Base-by-base conservation (phyloP, 495 filamentous ascomycete species). In the Emericellopsis terricola region DNA sequence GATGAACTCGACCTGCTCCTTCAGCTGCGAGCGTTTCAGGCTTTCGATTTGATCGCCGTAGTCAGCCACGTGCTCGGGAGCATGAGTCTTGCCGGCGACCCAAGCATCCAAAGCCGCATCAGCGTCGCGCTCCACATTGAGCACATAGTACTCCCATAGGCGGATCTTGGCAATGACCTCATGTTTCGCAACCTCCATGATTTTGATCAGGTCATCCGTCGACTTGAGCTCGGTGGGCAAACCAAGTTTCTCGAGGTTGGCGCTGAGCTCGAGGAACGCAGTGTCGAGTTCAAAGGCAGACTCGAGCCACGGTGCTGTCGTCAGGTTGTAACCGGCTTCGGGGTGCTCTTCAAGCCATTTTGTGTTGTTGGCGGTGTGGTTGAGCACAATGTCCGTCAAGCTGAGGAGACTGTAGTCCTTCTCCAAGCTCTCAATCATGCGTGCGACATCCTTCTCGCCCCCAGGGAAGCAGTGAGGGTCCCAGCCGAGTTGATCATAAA, bases 351-450 rank as follows among this genome's bases (percentile, higher is more conserved):
- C 65, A 13, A 99, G 62, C 91, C 91, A 99, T 39, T 76, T 69
- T 55, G 79, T 94, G 53, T 96, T 94, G 53, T 94, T 66, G 2
- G 91, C 91, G 16, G 91, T 99, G 52, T 99, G 91, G 43, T 99
- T 99, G 71, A 84, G 87, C 16, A 99, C 91, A 31, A 99, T 85
- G 50, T 99, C 91, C 2, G 89, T 94, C 59, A 99, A 52, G 41
- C 80, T 84, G 29, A 96, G 63, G 31, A 99, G 58, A 0, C 78
- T 78, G 49, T 87, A 72, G 27, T 92, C 73, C 18, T 78, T 70
- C 49, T 91, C 81, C 71, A 99, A 78, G 49, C 69, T 80, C 15
- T 69, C 53, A 32, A 91, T 71, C 56, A 99, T 62, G 15, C 68
- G 58, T 36, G 73, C 57, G 34, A 96, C 68, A 52, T 96, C 86